Evolutionary conservation across 2,329 filamentous ascomycete species (phyloP).

Genomic region (Lasiodiplodia sp.): DNA sequence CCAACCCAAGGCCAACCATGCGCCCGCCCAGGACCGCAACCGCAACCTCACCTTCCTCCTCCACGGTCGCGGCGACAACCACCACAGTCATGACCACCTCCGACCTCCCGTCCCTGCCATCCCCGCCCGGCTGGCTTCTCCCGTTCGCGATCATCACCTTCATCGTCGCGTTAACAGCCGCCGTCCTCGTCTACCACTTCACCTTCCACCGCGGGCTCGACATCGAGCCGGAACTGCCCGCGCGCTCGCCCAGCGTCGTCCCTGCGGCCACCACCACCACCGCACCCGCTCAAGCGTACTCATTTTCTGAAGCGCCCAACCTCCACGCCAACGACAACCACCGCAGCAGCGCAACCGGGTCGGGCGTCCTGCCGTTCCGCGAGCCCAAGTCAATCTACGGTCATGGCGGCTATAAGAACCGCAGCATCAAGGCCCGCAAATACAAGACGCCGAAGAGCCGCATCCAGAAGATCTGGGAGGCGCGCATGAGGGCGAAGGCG

Average conservation of each 20-base stretch:
- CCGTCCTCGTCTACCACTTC: neutral
- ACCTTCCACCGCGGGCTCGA: neutral
- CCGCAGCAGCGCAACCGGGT: too few species aligned
- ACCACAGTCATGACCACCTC: neutral
- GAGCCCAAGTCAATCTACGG: too few species aligned
- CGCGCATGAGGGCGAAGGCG: neutral
- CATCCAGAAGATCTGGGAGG: conserved; percentile 12
- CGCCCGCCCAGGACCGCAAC: neutral
- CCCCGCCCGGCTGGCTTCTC: neutral
- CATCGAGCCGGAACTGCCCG: neutral
- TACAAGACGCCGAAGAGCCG: neutral
- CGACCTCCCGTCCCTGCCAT: neutral
- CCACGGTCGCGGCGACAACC: too few species aligned
- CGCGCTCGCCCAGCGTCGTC: neutral
- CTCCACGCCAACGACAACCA: neutral
- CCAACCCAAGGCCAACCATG: too few species aligned
- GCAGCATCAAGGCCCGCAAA: neutral
- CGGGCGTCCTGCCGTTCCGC: neutral
- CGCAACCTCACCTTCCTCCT: neutral
- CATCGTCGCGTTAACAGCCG: neutral
- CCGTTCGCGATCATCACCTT: neutral
- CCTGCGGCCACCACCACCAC: neutral
- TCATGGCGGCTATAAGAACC: too few species aligned
- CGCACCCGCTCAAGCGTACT: neutral
- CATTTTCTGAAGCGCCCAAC: neutral